Evolutionary conservation across 1,284 basidiomycete species (phyloP).

Genomic region (Cryptococcus depauperatus): DNA sequence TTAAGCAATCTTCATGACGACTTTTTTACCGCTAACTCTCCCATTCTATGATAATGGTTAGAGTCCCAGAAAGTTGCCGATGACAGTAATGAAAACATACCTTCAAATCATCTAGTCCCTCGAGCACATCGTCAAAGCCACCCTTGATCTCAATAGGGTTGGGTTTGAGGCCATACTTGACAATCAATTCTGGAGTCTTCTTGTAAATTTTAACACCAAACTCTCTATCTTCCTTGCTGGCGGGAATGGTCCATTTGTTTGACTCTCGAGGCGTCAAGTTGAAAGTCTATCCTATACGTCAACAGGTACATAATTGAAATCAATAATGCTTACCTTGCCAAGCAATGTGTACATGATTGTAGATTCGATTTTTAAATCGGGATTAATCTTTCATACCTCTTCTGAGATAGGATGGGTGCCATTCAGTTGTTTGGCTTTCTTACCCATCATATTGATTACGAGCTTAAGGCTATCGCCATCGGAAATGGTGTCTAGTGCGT

Average conservation of each 20-base stretch:
- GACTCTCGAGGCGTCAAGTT: constrained; percentile 21
- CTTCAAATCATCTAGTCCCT: constrained; percentile 24
- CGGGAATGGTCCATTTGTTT: constrained; percentile 15
- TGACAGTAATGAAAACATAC: constrained; percentile 4
- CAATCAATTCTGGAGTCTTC: constrained; percentile 20
- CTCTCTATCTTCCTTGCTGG: constrained; percentile 15
- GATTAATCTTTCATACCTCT: constrained; percentile 7
- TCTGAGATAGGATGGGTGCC: constrained; percentile 19
- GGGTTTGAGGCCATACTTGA: constrained; percentile 20
- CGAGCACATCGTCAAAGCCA: constrained; percentile 25
- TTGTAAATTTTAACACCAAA: constrained; percentile 21
- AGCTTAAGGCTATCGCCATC: constrained; percentile 22
- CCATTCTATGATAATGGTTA: constrained; percentile 6
- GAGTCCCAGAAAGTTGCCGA: background rate
- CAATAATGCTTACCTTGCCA: constrained; percentile 18
- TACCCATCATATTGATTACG: constrained; percentile 15
- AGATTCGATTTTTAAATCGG: constrained; percentile 23
- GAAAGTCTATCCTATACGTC: constrained; percentile 18
- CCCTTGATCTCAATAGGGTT: constrained; percentile 24
- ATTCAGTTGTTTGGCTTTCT: constrained; percentile 27
- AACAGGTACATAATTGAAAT: background rate
- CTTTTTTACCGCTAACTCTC: constrained; percentile 19
- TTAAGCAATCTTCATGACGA: constrained; percentile 16
- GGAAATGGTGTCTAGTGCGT: constrained; percentile 35
- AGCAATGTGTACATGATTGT: constrained; percentile 34